These are phyloP conservation scores for Bauhinia variegata DNA, from an alignment of 306 rosid species.

Conservation along the genomic window DNA sequence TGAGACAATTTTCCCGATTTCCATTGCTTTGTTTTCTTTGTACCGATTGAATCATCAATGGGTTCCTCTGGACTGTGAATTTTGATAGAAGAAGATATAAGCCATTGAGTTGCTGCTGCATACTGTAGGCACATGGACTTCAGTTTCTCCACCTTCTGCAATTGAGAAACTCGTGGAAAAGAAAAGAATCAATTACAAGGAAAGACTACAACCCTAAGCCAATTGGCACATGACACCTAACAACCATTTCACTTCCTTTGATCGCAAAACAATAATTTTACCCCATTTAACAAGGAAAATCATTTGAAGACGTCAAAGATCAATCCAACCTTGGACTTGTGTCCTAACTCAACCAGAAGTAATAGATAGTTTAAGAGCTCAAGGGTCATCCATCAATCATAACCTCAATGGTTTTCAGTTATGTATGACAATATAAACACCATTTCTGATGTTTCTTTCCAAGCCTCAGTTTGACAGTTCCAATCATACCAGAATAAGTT, in stretches of 20 bases:
- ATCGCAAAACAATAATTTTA: constrained; percentile 7
- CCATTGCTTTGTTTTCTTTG: constrained; percentile 49
- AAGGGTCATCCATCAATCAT: too few relatives aligned
- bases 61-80: constrained; percentile 52
- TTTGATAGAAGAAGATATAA: constrained; percentile 73
- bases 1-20: constrained; percentile 55
- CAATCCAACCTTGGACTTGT: not conserved
- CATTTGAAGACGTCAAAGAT: constrained; percentile 9
- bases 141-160: constrained; percentile 90
- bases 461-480: too few relatives aligned
- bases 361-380: too few relatives aligned
- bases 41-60: constrained; percentile 41
- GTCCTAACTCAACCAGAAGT: too few relatives aligned
- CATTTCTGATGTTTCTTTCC: too few relatives aligned
- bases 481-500: too few relatives aligned
- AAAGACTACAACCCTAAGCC: not conserved
- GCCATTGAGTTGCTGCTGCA: constrained; percentile 93
- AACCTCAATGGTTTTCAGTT: too few relatives aligned
- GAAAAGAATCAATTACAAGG: constrained; percentile 30
- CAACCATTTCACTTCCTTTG: not conserved
- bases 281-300: not conserved
- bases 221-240: constrained; percentile 8
- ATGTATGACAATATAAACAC: too few relatives aligned
- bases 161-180: constrained; percentile 23
- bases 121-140: constrained; percentile 86